Conservation (phyloP, 2,329 filamentous ascomycete genomes). For the Exophiala phaeomuriformis region DNA sequence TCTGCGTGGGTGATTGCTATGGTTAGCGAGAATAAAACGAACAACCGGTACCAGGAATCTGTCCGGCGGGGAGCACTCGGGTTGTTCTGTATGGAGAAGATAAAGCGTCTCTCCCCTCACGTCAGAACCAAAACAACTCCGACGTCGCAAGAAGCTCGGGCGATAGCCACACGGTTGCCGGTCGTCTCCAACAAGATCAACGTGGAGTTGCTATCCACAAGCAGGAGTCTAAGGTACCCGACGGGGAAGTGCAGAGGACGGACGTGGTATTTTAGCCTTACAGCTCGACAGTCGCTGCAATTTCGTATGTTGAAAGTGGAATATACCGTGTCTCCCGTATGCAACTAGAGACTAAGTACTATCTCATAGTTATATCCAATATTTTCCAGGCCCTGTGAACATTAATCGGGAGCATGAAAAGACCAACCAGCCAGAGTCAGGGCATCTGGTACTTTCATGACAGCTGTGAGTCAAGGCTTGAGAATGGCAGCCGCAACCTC, state of each 20-base stretch:
- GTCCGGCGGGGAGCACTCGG: background rate
- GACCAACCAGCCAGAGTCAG: no score
- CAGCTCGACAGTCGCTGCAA: no score
- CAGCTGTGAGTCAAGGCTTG: conserved; percentile 3
- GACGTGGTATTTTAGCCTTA: background rate
- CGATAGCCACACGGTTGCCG: background rate
- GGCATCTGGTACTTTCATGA: background rate
- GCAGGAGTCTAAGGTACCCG: no score
- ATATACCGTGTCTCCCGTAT: no score
- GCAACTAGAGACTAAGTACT: background rate
- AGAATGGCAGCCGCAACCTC: conserved; percentile 25
- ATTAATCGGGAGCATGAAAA: no score
- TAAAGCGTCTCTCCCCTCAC: background rate
- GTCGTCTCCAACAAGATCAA: background rate
- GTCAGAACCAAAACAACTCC: background rate
- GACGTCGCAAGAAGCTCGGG: background rate
- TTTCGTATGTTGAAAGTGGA: no score
- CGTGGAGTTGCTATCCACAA: no score
- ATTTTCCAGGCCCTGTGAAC: background rate
- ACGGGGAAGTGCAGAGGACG: background rate
- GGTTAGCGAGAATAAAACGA: no score
- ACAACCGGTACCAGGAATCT: no score
- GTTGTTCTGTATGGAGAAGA: background rate
- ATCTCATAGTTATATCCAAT: background rate
- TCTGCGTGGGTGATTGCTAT: no score